Evolutionary conservation across 2,329 filamentous ascomycete species (phyloP).

Genomic region (Colletotrichum zoysiae): DNA sequence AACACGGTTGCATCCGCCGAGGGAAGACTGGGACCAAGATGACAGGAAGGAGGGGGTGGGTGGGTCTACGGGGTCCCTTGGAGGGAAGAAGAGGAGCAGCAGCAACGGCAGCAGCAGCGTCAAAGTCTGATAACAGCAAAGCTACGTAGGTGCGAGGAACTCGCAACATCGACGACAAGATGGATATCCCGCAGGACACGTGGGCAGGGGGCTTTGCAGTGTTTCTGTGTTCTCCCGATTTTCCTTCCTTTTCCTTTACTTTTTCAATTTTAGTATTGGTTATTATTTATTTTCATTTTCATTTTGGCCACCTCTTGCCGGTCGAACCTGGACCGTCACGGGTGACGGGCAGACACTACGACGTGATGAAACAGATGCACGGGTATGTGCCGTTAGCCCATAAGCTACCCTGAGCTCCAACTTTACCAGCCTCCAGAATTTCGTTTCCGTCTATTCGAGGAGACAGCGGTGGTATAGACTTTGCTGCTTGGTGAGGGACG

Average conservation of each 20-base stretch:
- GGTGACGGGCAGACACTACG: constrained; percentile 11
- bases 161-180: not conserved
- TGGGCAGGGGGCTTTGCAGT: constrained; percentile 1
- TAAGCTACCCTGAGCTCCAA: constrained; percentile 10
- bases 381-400: constrained; percentile 12
- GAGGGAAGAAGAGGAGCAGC: not conserved
- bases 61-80: constrained; percentile 33
- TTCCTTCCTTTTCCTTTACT: not conserved
- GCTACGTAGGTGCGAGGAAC: not conserved
- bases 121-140: not conserved
- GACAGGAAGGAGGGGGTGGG: constrained; percentile 36
- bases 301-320: not conserved
- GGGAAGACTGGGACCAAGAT: constrained; percentile 21
- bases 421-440: constrained; percentile 3
- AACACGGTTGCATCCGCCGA: constrained; percentile 24
- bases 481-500: constrained; percentile 7
- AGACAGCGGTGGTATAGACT: constrained; percentile 15
- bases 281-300: not conserved
- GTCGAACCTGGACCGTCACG: constrained; percentile 26
- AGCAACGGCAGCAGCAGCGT: not conserved
- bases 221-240: not conserved
- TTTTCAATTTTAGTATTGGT: not conserved
- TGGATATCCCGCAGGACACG: constrained; percentile 6
- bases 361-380: constrained; percentile 39
- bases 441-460: constrained; percentile 21